Base-by-base conservation (phyloP, 495 filamentous ascomycete genomes). In the Letharia lupina region DNA sequence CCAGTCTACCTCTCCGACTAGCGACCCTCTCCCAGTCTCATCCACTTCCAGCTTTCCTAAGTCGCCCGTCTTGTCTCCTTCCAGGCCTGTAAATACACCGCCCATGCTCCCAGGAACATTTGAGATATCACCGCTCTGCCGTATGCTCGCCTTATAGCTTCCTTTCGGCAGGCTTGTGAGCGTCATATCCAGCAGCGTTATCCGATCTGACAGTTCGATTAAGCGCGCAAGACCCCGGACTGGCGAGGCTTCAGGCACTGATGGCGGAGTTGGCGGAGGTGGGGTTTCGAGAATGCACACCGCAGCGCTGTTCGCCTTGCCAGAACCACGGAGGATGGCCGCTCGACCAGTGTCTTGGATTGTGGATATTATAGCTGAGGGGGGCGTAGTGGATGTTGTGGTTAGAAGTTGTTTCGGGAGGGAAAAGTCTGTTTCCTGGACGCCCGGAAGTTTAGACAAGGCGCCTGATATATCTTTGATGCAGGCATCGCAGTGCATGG, bases 251-350 rank as follows among this genome's bases (percentile, higher is more conserved):
- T 80, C 78, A 54, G 71, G 70, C 33, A 67, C 80, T 90, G 56
- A 47, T 6, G 52, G 35, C 35, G 58, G 33, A 10, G 72, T 71
- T 50, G 72, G 63, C 56, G 75, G 64, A 61, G 86, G 82, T 76
- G 95, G 93, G 39, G 91, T 96, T 79, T 98, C 93, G 68, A 98
- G 87, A 73, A 98, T 98, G 76, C 91, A 95, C 44, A 98, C 94
- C 44, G 94, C 94, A 33, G 93, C 92, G 74, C 85, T 90, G 73
- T 97, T 86, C 68, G 91, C 85, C 59, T 82, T 81, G 58, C 94
- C 94, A 60, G 89, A 91, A 39, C 94, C 94, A 67, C 94, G 88
- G 61, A 98, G 80, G 72, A 98, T 96, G 57, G 94, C 94, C 82
- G 96, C 91, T 44, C 92, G 84, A 60, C 94, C 94, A 0, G 93